phyloP scores from a whole-genome alignment of 2,329 filamentous ascomycete species.

The Tympanopsis confertula region DNA sequence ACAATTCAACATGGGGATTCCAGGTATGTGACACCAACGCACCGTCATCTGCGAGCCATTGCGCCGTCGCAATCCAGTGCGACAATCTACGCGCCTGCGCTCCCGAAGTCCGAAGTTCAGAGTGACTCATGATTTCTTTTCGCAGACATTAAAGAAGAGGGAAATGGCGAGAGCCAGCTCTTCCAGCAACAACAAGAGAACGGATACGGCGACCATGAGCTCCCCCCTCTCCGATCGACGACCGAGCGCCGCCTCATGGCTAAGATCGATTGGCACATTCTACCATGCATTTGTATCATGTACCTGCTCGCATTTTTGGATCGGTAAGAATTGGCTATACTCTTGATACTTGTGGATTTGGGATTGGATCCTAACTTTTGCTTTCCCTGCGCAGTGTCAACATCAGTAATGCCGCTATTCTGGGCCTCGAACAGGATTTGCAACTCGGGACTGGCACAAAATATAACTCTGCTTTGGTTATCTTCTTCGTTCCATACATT shows the following conservation, averaged over 20 bases:
- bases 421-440: conserved; percentile 52
- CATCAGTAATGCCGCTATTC: conserved; percentile 66
- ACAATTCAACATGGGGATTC: too few relatives aligned
- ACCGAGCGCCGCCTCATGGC: conserved; percentile 54
- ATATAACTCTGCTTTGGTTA: conserved; percentile 67
- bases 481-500: conserved; percentile 74
- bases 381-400: conserved; percentile 50
- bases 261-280: conserved; percentile 60
- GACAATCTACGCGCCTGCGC: too few relatives aligned
- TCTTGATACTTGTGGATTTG: background rate
- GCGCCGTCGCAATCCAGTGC: too few relatives aligned
- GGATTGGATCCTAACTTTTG: conserved; percentile 4
- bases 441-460: conserved; percentile 37
- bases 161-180: too few relatives aligned
- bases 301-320: conserved; percentile 61
- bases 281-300: conserved; percentile 63
- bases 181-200: too few relatives aligned
- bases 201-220: too few relatives aligned
- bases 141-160: too few relatives aligned
- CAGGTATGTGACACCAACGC: too few relatives aligned
- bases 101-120: too few relatives aligned
- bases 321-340: conserved; percentile 18
- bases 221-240: conserved; percentile 16
- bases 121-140: too few relatives aligned
- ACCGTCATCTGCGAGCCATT: too few relatives aligned